Evolutionary conservation across 225 moss, liverwort and hornwort species (phyloP).

Genomic region (Polytrichum formosum): DNA sequence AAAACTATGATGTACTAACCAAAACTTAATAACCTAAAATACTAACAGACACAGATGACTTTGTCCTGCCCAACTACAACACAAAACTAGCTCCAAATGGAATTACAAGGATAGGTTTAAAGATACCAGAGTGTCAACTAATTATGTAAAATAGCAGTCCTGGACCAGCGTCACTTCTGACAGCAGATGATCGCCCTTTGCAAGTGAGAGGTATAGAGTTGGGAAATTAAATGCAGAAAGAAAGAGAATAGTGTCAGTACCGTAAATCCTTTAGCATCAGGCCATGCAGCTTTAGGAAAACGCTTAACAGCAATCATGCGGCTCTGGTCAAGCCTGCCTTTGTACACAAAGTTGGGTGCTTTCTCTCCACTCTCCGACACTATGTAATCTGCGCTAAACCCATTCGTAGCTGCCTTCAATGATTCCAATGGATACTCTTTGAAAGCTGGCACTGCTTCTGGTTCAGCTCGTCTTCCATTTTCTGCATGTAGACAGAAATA

Average conservation of each 20-base stretch:
- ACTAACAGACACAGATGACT: neutral
- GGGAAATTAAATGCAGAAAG: neutral
- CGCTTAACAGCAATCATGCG: slow-evolving; percentile 95
- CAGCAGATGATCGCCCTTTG: no score
- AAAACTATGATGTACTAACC: no score
- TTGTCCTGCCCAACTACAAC: neutral
- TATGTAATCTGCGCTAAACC: slow-evolving; percentile 82
- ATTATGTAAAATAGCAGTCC: neutral
- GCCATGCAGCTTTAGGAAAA: slow-evolving; percentile 96
- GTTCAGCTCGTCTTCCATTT: slow-evolving; percentile 80
- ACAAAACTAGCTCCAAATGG: neutral
- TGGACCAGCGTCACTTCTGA: neutral
- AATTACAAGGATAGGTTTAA: neutral
- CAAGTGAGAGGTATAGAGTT: no score
- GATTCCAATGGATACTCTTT: slow-evolving; percentile 79
- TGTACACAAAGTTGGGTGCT: slow-evolving; percentile 92
- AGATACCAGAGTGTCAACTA: neutral
- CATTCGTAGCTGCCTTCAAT: slow-evolving; percentile 85
- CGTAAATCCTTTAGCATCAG: slow-evolving; percentile 95
- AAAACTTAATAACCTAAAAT: no score
- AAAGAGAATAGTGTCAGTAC: slow-evolving; percentile 31
- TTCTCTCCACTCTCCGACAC: slow-evolving; percentile 99
- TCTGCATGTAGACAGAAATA: slow-evolving; percentile 35
- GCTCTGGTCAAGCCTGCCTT: slow-evolving; percentile 87
- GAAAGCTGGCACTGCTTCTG: slow-evolving; percentile 83